Evolutionary conservation across 148 eudicot species (phyloP).

Genomic region (Vaccinium macrocarpon): DNA sequence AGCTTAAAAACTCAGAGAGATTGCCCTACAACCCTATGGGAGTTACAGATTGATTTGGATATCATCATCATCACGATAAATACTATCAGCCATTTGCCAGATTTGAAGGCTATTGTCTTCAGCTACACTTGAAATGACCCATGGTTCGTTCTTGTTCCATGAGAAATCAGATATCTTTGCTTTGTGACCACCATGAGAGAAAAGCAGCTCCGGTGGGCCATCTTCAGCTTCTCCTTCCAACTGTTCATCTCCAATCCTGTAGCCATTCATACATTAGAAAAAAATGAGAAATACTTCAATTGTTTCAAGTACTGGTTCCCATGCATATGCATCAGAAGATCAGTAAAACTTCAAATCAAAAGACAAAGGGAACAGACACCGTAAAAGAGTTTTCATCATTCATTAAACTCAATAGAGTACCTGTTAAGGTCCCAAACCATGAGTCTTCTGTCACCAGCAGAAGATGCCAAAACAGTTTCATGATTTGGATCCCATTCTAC

Average conservation of each 20-base stretch:
- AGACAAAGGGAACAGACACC: background rate
- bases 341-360: background rate
- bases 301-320: background rate
- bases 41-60: background rate
- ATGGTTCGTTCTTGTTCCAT: constrained; percentile 86
- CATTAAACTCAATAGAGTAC: constrained; percentile 28
- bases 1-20: background rate
- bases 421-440: constrained; percentile 99
- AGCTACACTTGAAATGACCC: constrained; percentile 90
- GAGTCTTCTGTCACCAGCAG: constrained; percentile 89
- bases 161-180: constrained; percentile 97
- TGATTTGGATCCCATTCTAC: constrained; percentile 99
- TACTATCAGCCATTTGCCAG: constrained; percentile 88
- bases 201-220: constrained; percentile 92
- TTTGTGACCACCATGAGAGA: constrained; percentile 97
- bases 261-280: constrained; percentile 7
- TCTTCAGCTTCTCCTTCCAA: constrained; percentile 96
- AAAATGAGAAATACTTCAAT: background rate
- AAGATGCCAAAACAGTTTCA: constrained; percentile 86
- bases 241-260: constrained; percentile 96
- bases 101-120: constrained; percentile 85
- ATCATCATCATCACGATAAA: constrained; percentile 69
- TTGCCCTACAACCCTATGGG: background rate
- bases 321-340: background rate
- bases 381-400: background rate